Evolutionary conservation across 2,329 filamentous ascomycete genomes (phyloP).

Genomic region (Elsinoe necatrix): DNA sequence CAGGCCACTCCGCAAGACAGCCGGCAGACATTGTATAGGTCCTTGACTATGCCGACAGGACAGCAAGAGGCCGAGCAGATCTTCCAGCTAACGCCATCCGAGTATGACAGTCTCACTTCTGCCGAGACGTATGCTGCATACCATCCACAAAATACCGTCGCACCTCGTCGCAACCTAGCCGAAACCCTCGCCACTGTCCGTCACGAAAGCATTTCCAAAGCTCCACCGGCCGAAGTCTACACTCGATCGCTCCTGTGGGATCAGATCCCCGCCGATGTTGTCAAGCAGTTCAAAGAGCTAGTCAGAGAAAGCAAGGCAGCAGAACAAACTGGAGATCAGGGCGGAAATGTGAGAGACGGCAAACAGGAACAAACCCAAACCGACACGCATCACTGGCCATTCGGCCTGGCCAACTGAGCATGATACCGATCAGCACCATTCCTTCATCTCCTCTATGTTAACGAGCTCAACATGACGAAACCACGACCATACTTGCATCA

Average conservation of each 20-base stretch:
- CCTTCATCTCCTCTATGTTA: constrained; percentile 1
- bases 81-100: constrained; percentile 74
- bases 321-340: not conserved
- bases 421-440: not conserved
- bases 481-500: not conserved
- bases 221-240: constrained; percentile 76
- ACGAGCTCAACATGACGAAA: constrained; percentile 3
- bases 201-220: constrained; percentile 37
- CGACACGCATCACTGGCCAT: not conserved
- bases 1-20: constrained; percentile 11
- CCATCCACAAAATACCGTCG: constrained; percentile 31
- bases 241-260: constrained; percentile 90
- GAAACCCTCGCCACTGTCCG: constrained; percentile 76
- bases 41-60: constrained; percentile 55
- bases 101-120: constrained; percentile 72
- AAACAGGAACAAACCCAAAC: constrained; percentile 4
- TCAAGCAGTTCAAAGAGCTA: constrained; percentile 86
- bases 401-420: not conserved
- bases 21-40: constrained; percentile 35
- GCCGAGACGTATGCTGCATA: not conserved
- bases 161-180: constrained; percentile 56
- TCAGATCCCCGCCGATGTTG: constrained; percentile 83
- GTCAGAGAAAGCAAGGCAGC: constrained; percentile 57
- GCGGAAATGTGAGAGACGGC: constrained; percentile 6
- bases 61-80: constrained; percentile 82